Base-by-base conservation (phyloP, 495 filamentous ascomycete species). In the Xylaria acuta region DNA sequence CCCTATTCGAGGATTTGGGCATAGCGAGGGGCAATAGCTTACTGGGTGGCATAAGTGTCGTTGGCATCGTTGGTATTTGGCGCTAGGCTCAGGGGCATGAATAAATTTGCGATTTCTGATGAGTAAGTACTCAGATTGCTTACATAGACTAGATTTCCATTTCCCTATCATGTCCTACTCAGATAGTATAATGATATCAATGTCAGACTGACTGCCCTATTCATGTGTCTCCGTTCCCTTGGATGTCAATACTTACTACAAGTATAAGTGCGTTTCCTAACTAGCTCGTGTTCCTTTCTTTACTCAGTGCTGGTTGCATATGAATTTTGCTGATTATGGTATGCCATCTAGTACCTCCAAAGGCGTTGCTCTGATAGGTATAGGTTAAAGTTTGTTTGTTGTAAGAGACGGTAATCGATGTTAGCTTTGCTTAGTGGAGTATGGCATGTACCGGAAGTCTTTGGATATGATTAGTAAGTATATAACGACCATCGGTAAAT, bases 1-100 rank as follows among this genome's bases (percentile, higher is more conserved):
- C 89, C 8, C 75, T 92, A 62, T 92, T 87, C 70, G 73, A 77
- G 12, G 89, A 89, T 68, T 77, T 91, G 38, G 89, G 90, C 6
- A 83, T 91, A 32, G 88, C 84, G 0, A 79, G 76, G 36, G 90
- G 89, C 59, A 80, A 84, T 3, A 86, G 82, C 75, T 74, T 91
- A 36, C 82, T 91, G 8, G 90, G 82, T 73, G 89, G 86, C 5
- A 69, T 91, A 67, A 89, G 83, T 64, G 82, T 85, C 22, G 84
- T 85, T 60, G 88, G 88, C 69, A 83, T 89, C 69, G 74, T 86
- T 40, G 90, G 89, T 3, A 70, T 86, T 77, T 69, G 88, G 89
- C 5, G 86, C 79, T 20, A 82, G 75, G 73, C 72, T 91, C 74
- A 76, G 86, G 70, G 72, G 78, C 0, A 75, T 84, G 73, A 79